These are phyloP conservation scores for Gaertneriomyces semiglobifer DNA, from an alignment of 192 early-diverging fungal genomes.

Conservation along the genomic window DNA sequence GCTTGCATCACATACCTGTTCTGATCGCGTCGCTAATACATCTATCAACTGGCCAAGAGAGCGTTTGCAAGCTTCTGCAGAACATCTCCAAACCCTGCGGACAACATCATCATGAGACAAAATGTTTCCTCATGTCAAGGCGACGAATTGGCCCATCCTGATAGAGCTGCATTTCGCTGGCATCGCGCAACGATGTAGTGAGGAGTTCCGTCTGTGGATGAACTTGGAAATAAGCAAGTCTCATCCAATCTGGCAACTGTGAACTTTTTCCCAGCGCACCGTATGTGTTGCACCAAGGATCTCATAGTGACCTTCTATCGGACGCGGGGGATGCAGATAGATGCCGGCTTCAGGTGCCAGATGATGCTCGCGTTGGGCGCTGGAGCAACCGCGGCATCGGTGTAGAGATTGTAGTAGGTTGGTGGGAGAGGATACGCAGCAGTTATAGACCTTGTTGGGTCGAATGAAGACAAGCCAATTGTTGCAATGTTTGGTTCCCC, in stretches of 20 bases:
- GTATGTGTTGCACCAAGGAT: conserved; percentile 15
- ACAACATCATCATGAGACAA: no score
- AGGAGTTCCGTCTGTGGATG: conserved; percentile 3
- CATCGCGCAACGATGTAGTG: not conserved
- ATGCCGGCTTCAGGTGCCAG: no score
- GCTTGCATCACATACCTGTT: no score
- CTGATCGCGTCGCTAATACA: no score
- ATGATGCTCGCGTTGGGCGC: no score
- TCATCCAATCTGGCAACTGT: not conserved
- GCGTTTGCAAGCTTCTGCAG: no score
- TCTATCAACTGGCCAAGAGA: no score
- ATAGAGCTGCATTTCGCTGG: conserved; percentile 13
- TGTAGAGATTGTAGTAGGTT: conserved; percentile 7
- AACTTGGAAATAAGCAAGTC: not conserved
- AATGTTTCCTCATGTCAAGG: no score
- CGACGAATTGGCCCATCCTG: conserved; percentile 21
- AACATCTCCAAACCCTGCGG: no score
- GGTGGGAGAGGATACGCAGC: conserved; percentile 27
- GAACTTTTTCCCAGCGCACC: conserved; percentile 3
- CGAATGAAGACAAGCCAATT: no score
- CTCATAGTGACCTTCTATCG: conserved; percentile 14
- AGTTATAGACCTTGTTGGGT: no score
- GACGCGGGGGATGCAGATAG: conserved; percentile 19
- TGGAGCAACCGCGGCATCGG: conserved; percentile 15
- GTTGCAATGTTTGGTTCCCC: no score